Evolutionary conservation across 805 yeast species (phyloP), one percentile per base, ranked within the genome.

Genomic region (Myxozyma mucilagina): DNA sequence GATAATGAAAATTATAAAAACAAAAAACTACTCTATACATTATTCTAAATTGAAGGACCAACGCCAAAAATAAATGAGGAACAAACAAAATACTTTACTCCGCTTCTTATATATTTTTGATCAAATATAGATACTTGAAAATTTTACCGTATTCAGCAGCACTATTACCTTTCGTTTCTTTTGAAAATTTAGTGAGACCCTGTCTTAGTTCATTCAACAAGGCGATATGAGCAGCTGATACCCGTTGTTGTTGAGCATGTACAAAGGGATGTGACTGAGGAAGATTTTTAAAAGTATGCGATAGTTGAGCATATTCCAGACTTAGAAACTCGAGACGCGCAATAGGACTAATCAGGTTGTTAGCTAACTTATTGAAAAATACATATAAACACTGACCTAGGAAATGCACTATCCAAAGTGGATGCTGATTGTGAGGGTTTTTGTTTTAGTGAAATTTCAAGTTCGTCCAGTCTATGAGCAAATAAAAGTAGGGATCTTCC

Each of bases 401-500:
- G 10, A n/a, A 9, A 16, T 14, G 36, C n/a, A 31, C 13, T 20
- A 8, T 34, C 43, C n/a, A 13, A 9, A 32, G n/a, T 13, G 44
- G 50, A 31, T 32, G 47, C 20, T 3, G 52, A 29, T 55, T 65
- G 36, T 38, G 61, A 49, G 44, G 36, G 4, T 10, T 39, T 16
- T 9, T 53, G 41, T 45, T 45, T 20, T 18, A 63, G 39, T 11
- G 50, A 47, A 9, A 42, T 38, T 36, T 70, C 72, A 39, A 70
- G 52, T 29, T 66, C 63, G n/a, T 51, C 42, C n/a, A 70, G 47
- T 24, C 65, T 49, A 35, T 61, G 68, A 8, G 65, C 44, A 49
- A 54, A 63, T 42, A 44, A 11, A n/a, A 70, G 10, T 36, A 70
- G 43, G 9, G 41, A 34, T n/a, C 67, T 53, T n/a, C 70, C 68